phyloP scores from a whole-genome alignment of 2,329 filamentous ascomycete genomes.

The Aureobasidium sp. region DNA sequence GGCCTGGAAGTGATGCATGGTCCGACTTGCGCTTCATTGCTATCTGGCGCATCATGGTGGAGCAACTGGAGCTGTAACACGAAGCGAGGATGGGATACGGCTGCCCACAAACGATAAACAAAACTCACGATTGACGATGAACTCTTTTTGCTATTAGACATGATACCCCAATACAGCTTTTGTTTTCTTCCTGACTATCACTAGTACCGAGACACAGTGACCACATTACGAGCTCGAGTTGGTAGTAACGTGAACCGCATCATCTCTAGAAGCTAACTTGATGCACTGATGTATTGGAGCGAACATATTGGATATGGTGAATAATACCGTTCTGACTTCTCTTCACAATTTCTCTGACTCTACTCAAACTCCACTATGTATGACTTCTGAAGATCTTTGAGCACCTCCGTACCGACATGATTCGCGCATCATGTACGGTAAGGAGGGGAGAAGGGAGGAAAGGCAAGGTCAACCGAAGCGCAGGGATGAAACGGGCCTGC shows the following conservation, averaged over 20 bases:
- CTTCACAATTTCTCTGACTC: neutral
- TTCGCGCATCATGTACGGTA: neutral
- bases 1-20: slow-evolving; percentile 37
- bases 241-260: too few species aligned
- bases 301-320: too few species aligned
- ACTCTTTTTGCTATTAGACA: neutral
- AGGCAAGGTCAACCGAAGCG: neutral
- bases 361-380: neutral
- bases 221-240: too few species aligned
- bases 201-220: too few species aligned
- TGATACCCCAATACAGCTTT: neutral
- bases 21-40: neutral
- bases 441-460: neutral
- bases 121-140: neutral
- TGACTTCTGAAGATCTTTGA: neutral
- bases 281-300: too few species aligned
- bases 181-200: neutral
- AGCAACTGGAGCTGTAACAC: neutral
- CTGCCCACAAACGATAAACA: neutral
- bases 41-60: neutral
- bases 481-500: neutral
- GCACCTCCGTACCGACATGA: neutral
- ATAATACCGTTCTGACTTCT: too few species aligned
- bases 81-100: neutral
- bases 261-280: too few species aligned